phyloP scores from a whole-genome alignment of 2,329 filamentous ascomycete species.

The Akanthomyces lecanii region DNA sequence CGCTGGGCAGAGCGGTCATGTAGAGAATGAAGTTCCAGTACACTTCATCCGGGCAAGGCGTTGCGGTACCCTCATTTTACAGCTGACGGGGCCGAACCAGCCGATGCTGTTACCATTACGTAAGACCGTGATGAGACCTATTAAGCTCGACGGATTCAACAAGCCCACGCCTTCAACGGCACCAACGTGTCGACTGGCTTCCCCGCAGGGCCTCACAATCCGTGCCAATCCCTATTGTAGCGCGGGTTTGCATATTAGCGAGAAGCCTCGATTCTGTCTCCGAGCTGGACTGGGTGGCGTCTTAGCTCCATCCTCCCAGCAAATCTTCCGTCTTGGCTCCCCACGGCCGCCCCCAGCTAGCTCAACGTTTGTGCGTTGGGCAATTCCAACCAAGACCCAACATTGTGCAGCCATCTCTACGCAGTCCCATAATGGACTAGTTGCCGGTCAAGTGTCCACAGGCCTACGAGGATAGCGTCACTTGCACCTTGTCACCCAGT shows the following conservation, averaged over 20 bases:
- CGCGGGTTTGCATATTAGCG: neutral
- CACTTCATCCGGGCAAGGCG: neutral
- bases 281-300: neutral
- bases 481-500: no score
- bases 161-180: neutral
- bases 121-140: neutral
- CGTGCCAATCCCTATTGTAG: slow-evolving; percentile 1
- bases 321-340: neutral
- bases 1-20: neutral
- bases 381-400: slow-evolving; percentile 1
- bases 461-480: no score
- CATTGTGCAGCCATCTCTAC: neutral
- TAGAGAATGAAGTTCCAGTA: neutral
- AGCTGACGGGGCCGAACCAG: neutral
- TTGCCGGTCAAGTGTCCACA: neutral
- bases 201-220: slow-evolving; percentile 6
- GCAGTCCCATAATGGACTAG: neutral
- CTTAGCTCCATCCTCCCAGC: neutral
- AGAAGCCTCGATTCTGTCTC: neutral
- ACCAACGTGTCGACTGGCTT: neutral
- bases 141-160: neutral
- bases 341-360: neutral
- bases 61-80: neutral
- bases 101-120: neutral
- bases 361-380: slow-evolving; percentile 7